These are phyloP conservation scores for Millerozyma miso DNA, from an alignment of 805 yeast species.

Conservation along the genomic window DNA sequence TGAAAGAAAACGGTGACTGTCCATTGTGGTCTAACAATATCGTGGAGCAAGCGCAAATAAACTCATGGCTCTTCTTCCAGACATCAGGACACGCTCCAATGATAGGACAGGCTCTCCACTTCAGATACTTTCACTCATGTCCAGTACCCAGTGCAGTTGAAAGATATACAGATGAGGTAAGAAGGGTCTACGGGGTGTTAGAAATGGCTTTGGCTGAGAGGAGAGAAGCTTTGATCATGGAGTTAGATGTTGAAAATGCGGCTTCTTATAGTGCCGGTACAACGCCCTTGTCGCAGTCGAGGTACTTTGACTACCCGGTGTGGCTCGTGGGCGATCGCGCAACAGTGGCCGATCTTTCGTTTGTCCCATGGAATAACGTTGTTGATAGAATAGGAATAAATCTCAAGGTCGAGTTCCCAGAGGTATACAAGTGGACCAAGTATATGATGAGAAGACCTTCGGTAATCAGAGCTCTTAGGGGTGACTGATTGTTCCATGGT, in stretches of 20 bases:
- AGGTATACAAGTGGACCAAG: constrained; percentile 93
- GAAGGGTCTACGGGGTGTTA: constrained; percentile 88
- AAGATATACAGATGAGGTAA: constrained; percentile 85
- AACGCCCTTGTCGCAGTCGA: constrained; percentile 77
- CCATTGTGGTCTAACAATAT: constrained; percentile 76
- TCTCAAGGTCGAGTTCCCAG: constrained; percentile 84
- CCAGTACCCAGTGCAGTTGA: constrained; percentile 87
- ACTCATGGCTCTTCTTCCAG: constrained; percentile 90
- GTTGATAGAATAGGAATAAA: constrained; percentile 90
- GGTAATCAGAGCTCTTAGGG: constrained; percentile 80
- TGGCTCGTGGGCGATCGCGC: constrained; percentile 87
- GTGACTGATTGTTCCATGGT: constrained; percentile 46
- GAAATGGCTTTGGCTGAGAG: constrained; percentile 94
- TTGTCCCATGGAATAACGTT: constrained; percentile 96
- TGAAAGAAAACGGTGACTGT: constrained; percentile 62
- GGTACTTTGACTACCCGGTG: constrained; percentile 88
- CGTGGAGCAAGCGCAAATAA: constrained; percentile 77
- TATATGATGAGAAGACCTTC: constrained; percentile 95
- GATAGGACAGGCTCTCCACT: constrained; percentile 96
- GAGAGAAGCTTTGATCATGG: constrained; percentile 86
- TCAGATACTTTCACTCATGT: constrained; percentile 83
- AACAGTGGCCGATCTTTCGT: constrained; percentile 84
- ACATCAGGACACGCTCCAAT: constrained; percentile 98
- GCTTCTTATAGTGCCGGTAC: constrained; percentile 86
- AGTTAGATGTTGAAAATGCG: constrained; percentile 80